Conservation (phyloP, 2,329 filamentous ascomycete species). For the Colletotrichum orbiculare region DNA sequence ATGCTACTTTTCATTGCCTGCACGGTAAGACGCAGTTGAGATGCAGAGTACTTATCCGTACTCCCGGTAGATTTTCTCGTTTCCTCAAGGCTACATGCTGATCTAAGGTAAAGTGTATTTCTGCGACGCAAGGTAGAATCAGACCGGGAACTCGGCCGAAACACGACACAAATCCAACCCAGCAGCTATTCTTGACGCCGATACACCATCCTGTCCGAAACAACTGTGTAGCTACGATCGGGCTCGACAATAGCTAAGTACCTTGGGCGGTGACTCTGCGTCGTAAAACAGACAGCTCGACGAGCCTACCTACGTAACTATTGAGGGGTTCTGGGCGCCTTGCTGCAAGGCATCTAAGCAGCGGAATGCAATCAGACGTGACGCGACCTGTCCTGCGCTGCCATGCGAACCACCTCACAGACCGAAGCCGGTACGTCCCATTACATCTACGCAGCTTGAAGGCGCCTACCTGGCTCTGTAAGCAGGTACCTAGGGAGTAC, state of each 20-base stretch:
- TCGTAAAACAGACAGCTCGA: no score
- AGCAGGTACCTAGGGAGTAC: no score
- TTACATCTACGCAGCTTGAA: no score
- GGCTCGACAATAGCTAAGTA: no score
- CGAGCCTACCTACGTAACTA: background rate
- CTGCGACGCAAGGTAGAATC: background rate
- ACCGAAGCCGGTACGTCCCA: background rate
- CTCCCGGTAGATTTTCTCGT: no score
- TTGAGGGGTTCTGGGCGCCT: constrained; percentile 10
- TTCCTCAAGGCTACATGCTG: no score
- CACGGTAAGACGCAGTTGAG: constrained; percentile 3
- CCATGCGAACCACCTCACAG: constrained; percentile 1
- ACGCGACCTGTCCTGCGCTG: no score
- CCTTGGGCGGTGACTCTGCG: no score
- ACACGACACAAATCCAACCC: constrained; percentile 4
- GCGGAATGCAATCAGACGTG: constrained; percentile 2
- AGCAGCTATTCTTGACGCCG: no score
- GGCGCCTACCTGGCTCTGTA: no score
- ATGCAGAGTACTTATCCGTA: background rate
- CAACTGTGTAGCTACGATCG: no score
- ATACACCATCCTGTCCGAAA: no score
- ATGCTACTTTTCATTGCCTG: constrained; percentile 14
- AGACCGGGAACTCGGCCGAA: constrained; percentile 30
- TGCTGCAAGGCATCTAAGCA: constrained; percentile 6
- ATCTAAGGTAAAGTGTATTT: background rate